Percentiles rank a stretch among this genome's conserved stretches.
Evolutionary conservation across 2,329 filamentous ascomycete species (phyloP).

Genomic region (Ophiosphaerella herpotricha): DNA sequence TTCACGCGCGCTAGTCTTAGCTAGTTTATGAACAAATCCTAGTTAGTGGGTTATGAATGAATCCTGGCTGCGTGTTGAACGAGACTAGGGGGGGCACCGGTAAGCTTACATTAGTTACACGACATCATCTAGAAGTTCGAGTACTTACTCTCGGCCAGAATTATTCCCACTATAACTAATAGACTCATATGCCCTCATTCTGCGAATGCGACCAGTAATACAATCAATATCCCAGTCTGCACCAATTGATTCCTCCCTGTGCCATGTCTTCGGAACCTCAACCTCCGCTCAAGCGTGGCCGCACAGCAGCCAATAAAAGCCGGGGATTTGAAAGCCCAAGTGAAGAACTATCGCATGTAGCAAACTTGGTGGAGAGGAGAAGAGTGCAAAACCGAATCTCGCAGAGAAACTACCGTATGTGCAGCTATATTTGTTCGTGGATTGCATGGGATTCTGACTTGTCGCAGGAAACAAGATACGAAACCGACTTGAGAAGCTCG

Average conservation of each 20-base stretch:
- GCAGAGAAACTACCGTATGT: not conserved
- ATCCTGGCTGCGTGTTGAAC: too few relatives aligned
- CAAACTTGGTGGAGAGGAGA: not conserved
- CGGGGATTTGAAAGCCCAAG: not conserved
- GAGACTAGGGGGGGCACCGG: too few relatives aligned
- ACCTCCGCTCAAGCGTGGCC: not conserved
- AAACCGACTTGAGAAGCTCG: not conserved
- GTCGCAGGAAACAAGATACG: not conserved
- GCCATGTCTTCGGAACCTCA: not conserved
- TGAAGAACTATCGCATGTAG: not conserved
- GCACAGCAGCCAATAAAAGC: not conserved
- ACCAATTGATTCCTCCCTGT: not conserved
- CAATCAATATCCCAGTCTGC: not conserved
- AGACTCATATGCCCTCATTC: not conserved
- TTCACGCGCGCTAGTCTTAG: too few relatives aligned
- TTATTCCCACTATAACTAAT: not conserved
- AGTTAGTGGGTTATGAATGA: too few relatives aligned
- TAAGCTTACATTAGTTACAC: too few relatives aligned
- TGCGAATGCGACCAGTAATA: not conserved
- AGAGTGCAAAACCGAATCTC: not conserved
- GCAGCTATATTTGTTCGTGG: not conserved
- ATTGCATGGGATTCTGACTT: not conserved
- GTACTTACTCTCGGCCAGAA: too few relatives aligned
- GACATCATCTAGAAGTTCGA: too few relatives aligned
- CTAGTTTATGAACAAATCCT: too few relatives aligned